Percentiles rank a stretch among this genome's conserved stretches.
Conservation (phyloP, 768 basidiomycete genomes). For the Clitopilus passeckerianus region DNA sequence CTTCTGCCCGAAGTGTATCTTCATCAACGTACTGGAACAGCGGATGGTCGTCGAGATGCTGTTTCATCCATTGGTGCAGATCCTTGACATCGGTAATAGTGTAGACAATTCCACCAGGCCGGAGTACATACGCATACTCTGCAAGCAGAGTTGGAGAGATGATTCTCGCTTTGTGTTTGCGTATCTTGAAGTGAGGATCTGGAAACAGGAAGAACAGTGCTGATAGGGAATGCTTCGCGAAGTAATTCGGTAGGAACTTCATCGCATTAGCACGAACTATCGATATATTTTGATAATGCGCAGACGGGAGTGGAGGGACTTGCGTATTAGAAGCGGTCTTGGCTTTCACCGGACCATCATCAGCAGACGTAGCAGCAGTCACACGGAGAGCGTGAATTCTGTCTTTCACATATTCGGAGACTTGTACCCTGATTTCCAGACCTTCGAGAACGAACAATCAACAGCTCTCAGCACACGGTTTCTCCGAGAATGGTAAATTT, state of each 20-base stretch:
- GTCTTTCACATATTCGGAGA: constrained; percentile 94
- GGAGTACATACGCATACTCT: constrained; percentile 92
- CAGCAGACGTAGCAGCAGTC: constrained; percentile 38
- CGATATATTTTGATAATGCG: constrained; percentile 82
- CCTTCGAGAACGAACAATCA: constrained; percentile 40
- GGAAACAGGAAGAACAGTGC: constrained; percentile 98
- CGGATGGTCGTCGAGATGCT: constrained; percentile 84
- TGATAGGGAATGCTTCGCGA: constrained; percentile 82
- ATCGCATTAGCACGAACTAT: constrained; percentile 95
- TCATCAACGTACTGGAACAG: constrained; percentile 80
- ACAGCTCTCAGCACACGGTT: background rate
- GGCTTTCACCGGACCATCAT: constrained; percentile 4
- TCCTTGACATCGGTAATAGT: constrained; percentile 97
- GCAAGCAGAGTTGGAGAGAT: constrained; percentile 96
- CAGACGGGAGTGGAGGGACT: constrained; percentile 19
- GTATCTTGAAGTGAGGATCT: constrained; percentile 96
- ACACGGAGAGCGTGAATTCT: constrained; percentile 91
- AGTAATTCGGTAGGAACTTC: constrained; percentile 98
- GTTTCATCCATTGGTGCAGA: constrained; percentile 92
- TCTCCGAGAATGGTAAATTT: constrained; percentile 1
- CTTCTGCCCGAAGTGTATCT: constrained; percentile 67
- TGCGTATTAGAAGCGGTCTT: background rate
- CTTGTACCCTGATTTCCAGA: constrained; percentile 95
- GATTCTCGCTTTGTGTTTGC: constrained; percentile 98
- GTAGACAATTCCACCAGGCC: constrained; percentile 93